Evolutionary conservation across 768 basidiomycete genomes (phyloP), one percentile per base, ranked within the genome.

Genomic region (Scleroderma bovista): DNA sequence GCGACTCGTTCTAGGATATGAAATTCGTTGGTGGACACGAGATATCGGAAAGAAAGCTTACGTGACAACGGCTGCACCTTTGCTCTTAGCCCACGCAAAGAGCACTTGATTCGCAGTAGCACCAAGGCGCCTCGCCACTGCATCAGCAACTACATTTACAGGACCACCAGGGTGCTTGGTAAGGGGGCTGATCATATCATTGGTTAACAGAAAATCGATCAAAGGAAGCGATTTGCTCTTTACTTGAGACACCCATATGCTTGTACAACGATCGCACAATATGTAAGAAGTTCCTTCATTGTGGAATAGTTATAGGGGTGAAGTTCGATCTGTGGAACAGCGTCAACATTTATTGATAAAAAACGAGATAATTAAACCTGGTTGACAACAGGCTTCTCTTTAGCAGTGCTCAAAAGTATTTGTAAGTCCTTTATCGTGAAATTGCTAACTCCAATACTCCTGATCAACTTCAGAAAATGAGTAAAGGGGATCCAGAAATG

Each of bases 361-460:
- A 32, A 17, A 24, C 15, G 15, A 56, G 53, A 3, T n/a, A 29
- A 9, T 22, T 19, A 15, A 37, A 81, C 85, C 70, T 89, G 86
- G 59, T 90, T 87, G 36, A 84, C 84, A 1, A 79, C 82, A 3
- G 86, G 87, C 33, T 73, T 78, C 56, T 83, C 65, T 32, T 66
- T 70, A 1, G 81, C 80, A 1, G 64, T 60, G 56, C 75, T 76
- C 46, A 81, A 47, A 3, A 88, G 53, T 3, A 63, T 63, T 57
- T 84, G 69, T 16, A 89, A 69, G 43, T 81, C 65, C 1, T 70
- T 61, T 29, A 84, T 53, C 4, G 59, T 61, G 62, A 83, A 87
- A 65, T 88, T 88, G 67, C 80, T 82, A 48, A 89, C 83, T 16
- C 86, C 86, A 47, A 86, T 84, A 61, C 79, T 84, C 75, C 83